These are phyloP conservation scores for Warburgia ugandensis DNA, from an alignment of 164 flowering plant genomes.

Conservation along the genomic window DNA sequence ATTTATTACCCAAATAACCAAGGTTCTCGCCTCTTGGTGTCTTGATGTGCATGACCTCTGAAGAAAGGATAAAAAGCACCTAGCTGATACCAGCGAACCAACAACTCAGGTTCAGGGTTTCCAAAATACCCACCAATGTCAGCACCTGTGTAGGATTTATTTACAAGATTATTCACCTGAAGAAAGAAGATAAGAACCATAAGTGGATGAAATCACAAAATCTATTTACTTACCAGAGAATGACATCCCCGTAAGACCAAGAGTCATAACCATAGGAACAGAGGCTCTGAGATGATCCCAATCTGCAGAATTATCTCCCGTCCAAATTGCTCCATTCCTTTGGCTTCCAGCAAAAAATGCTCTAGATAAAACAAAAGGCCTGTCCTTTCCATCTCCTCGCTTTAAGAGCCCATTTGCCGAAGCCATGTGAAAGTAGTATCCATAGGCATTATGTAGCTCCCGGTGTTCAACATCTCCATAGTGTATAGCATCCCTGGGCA, in stretches of 20 bases:
- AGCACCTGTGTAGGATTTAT: conserved; percentile 68
- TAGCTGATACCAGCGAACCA: conserved; percentile 97
- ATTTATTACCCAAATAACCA: conserved; percentile 89
- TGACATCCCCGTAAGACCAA: conserved; percentile 83
- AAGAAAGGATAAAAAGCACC: conserved; percentile 98
- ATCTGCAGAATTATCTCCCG: conserved; percentile 94
- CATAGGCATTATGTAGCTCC: conserved; percentile 94
- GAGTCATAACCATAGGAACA: conserved; percentile 90
- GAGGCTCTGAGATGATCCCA: conserved; percentile 97
- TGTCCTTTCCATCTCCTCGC: conserved; percentile 80
- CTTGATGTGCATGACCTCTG: conserved; percentile 97
- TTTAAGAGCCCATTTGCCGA: conserved; percentile 77
- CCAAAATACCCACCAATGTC: conserved; percentile 99
- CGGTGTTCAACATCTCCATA: conserved; percentile 81
- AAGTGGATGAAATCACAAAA: neutral
- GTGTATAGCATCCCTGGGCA: conserved; percentile 99
- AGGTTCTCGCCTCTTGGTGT: conserved; percentile 95
- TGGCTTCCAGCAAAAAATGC: conserved; percentile 95
- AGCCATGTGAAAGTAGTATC: conserved; percentile 94
- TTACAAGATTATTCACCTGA: no score
- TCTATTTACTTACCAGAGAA: conserved; percentile 82
- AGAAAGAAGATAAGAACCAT: neutral
- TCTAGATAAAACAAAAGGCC: conserved; percentile 97
- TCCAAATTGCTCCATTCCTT: conserved; percentile 93
- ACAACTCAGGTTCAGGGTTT: conserved; percentile 82